Percentiles rank a stretch among this genome's conserved stretches.
These are phyloP conservation scores for Globisporangium parvum DNA, from an alignment of 352 stramenopile species.

Conservation along the genomic window DNA sequence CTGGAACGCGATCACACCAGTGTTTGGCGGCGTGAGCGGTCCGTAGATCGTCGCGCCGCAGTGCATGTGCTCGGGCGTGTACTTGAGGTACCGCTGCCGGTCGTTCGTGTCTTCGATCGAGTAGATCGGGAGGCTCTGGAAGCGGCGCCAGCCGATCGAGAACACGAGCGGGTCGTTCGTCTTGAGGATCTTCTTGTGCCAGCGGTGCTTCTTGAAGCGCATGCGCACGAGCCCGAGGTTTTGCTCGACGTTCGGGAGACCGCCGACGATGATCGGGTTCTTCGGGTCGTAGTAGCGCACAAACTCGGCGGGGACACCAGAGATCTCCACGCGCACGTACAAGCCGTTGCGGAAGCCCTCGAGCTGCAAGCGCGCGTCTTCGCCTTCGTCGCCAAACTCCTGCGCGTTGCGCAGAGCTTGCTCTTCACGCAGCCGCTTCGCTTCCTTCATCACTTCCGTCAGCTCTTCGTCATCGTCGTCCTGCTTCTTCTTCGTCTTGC, in stretches of 20 bases:
- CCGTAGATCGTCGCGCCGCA: constrained; percentile 98
- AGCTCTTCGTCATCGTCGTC: constrained; percentile 82
- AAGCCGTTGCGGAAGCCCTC: constrained; percentile 95
- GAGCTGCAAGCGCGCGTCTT: constrained; percentile 88
- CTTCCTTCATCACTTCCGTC: constrained; percentile 82
- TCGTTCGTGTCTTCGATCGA: constrained; percentile 98
- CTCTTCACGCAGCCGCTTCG: constrained; percentile 76
- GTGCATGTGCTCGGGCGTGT: constrained; percentile 99
- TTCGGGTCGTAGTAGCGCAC: constrained; percentile 92
- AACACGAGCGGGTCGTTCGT: constrained; percentile 98
- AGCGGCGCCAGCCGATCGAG: constrained; percentile 97
- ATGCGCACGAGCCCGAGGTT: constrained; percentile 93
- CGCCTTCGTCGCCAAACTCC: constrained; percentile 95
- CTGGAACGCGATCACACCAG: constrained; percentile 97
- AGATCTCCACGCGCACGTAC: constrained; percentile 97
- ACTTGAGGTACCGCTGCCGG: constrained; percentile 96
- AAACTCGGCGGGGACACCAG: constrained; percentile 93
- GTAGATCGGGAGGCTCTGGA: constrained; percentile 98
- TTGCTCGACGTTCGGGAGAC: constrained; percentile 95
- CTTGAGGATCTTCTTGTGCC: constrained; percentile 98
- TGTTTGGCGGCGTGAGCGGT: constrained; percentile 95
- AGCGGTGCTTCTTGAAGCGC: constrained; percentile 99
- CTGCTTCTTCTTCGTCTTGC: constrained; percentile 27
- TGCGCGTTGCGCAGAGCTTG: constrained; percentile 84
- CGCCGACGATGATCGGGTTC: constrained; percentile 88